Conservation (phyloP, 805 yeast genomes). For the Metschnikowia picachoensis region DNA sequence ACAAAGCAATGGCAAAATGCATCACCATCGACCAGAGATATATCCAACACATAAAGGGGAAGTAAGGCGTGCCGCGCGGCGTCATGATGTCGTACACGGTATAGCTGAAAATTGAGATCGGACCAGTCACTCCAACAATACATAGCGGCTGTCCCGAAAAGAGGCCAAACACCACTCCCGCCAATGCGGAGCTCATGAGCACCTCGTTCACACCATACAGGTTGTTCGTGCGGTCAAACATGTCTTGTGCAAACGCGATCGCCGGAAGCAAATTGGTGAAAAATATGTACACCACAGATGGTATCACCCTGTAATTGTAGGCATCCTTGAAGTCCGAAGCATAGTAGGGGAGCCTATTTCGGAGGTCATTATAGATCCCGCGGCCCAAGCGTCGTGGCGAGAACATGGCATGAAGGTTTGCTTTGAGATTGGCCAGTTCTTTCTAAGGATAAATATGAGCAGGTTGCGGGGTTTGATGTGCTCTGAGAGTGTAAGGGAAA, state of each 20-base stretch:
- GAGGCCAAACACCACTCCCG: constrained; percentile 83
- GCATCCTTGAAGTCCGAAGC: constrained; percentile 80
- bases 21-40: constrained; percentile 86
- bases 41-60: constrained; percentile 95
- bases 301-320: constrained; percentile 79
- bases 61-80: constrained; percentile 55
- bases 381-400: constrained; percentile 25
- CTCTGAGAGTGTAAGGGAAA: too few relatives aligned
- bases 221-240: constrained; percentile 87
- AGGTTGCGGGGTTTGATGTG: background rate
- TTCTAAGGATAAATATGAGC: background rate
- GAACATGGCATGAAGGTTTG: constrained; percentile 1
- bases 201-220: constrained; percentile 92
- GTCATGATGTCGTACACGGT: constrained; percentile 74
- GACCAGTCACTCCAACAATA: constrained; percentile 97
- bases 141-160: constrained; percentile 89
- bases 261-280: constrained; percentile 92
- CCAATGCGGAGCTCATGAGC: constrained; percentile 76
- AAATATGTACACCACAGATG: constrained; percentile 76
- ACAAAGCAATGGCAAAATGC: constrained; percentile 68
- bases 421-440: background rate
- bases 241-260: constrained; percentile 92
- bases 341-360: constrained; percentile 60
- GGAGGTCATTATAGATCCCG: constrained; percentile 55
- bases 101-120: constrained; percentile 85